Evolutionary conservation across 2,329 filamentous ascomycete species (phyloP), one percentile per base, ranked within the genome.

Genomic region (Arthrobotrys conoides): DNA sequence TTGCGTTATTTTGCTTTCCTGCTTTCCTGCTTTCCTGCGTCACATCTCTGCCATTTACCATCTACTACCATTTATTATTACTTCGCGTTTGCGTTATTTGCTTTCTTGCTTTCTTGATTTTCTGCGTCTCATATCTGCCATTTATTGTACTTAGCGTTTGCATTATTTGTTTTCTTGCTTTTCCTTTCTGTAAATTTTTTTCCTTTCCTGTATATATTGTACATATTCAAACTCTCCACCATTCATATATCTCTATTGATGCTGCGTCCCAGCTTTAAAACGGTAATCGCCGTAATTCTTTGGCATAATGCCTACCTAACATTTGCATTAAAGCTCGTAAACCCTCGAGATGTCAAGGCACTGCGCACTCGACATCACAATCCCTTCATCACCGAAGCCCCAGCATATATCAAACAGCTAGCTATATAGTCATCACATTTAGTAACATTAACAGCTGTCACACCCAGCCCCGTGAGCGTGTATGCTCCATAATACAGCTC

Each of bases 371-470:
- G 18, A 53, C 22, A 48, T 68, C 59, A 27, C 55, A 33, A 20
- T 33, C 18, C n/a, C 65, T 49, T 38, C 44, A 30, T 59, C 55
- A 57, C 44, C 41, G 36, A 61, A 36, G 64, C 41, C 48, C 44
- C 38, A 49, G 38, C 24, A 70, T 61, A 65, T 70, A 76, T 66
- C 59, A 49, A 65, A 46, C 55, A 55, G 51, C 59, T 65, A 41
- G n/a, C n/a, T n/a, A n/a, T n/a, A n/a, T n/a, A n/a, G 49, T 55
- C 70, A 76, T 76, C 66, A 44, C 46, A 71, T 76, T 72, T 57
- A 57, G 72, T 76, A 76, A 76, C 49, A 59, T 46, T 57, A 76
- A 70, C 57, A 67, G 41, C n/a, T 65, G 66, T 76, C 66, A 76
- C 65, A 65, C 18, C 24, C 14, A 71, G 65, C 36, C 70, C 41